These are phyloP conservation scores for Amphicarpaea edgeworthii DNA, from an alignment of 306 rosid genomes.

Conservation along the genomic window DNA sequence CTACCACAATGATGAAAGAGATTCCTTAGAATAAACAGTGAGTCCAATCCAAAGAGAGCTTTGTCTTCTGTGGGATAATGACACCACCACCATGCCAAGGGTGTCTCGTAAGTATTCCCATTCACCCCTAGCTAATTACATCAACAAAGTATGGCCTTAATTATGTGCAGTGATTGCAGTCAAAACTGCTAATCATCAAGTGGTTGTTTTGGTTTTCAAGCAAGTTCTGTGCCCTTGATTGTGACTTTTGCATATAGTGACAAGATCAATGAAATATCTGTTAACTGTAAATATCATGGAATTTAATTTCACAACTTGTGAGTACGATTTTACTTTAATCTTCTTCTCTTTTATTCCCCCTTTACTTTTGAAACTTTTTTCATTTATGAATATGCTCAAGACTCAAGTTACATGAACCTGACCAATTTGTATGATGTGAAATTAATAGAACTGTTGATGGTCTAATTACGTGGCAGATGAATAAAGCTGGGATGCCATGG, in stretches of 20 bases:
- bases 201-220: constrained; percentile 43
- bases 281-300: not conserved
- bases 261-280: not conserved
- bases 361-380: constrained; percentile 21
- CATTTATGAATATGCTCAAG: constrained; percentile 15
- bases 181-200: constrained; percentile 45
- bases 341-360: not conserved
- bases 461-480: constrained; percentile 4
- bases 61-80: constrained; percentile 59
- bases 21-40: constrained; percentile 51
- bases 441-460: constrained; percentile 21
- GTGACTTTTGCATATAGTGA: constrained; percentile 1
- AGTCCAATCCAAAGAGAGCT: constrained; percentile 48
- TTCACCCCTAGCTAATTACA: constrained; percentile 27
- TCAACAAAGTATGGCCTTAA: constrained; percentile 47
- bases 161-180: constrained; percentile 48
- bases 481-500: constrained; percentile 22
- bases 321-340: not conserved
- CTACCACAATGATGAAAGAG: constrained; percentile 65
- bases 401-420: constrained; percentile 7
- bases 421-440: not conserved
- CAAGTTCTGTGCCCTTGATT: constrained; percentile 23
- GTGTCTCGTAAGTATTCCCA: constrained; percentile 45
- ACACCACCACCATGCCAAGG: constrained; percentile 58
- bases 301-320: constrained; percentile 25